Evolutionary conservation across 257 asterid genomes (phyloP).

Genomic region (Ilex aquifolium): DNA sequence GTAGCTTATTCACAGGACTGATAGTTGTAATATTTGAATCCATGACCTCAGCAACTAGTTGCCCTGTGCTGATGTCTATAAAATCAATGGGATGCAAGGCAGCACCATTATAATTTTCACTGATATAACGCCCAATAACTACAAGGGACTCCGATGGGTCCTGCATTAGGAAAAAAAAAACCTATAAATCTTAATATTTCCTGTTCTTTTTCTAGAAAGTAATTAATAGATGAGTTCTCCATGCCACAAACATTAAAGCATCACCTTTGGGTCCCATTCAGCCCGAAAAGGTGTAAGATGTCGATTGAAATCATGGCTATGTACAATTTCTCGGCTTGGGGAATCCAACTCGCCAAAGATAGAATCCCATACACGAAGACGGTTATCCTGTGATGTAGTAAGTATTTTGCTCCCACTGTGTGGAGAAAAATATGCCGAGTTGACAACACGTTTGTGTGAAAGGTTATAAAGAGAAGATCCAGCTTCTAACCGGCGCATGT

Average conservation of each 20-base stretch:
- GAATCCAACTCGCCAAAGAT: conserved; percentile 77
- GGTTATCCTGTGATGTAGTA: conserved; percentile 90
- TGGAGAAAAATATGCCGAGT: conserved; percentile 94
- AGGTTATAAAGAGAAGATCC: conserved; percentile 74
- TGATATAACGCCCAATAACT: conserved; percentile 91
- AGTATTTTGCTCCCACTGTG: conserved; percentile 87
- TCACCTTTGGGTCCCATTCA: conserved; percentile 97
- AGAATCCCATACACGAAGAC: conserved; percentile 93
- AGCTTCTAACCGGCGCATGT: conserved; percentile 66
- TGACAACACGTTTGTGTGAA: conserved; percentile 83
- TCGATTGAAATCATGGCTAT: conserved; percentile 90
- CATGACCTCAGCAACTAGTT: conserved; percentile 83
- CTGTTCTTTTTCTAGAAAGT: too few relatives aligned
- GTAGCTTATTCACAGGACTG: conserved; percentile 91
- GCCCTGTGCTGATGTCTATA: conserved; percentile 75
- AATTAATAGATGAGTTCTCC: not conserved
- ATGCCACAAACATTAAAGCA: conserved; percentile 8
- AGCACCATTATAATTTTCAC: conserved; percentile 81
- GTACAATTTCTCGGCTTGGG: conserved; percentile 95
- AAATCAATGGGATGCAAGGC: conserved; percentile 97
- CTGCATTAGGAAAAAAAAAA: conserved; percentile 23
- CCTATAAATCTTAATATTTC: too few relatives aligned
- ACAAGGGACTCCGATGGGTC: conserved; percentile 84
- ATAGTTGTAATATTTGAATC: conserved; percentile 93
- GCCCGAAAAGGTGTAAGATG: conserved; percentile 92